Conservation (phyloP, 129 eudicot species). For the Apium graveolens region DNA sequence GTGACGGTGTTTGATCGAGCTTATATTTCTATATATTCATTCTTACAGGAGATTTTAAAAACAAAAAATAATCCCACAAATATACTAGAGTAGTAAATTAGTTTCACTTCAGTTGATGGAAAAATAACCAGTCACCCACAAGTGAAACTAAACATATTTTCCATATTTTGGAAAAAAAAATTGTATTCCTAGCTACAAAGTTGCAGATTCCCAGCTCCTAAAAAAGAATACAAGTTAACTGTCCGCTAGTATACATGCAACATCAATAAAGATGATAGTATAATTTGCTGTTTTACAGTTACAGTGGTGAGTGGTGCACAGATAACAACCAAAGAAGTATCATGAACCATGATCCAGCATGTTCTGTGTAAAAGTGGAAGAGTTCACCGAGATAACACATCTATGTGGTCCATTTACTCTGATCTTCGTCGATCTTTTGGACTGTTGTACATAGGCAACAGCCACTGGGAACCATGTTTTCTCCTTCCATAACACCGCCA, state of each 20-base stretch:
- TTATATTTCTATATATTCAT: too few species aligned
- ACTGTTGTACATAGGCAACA: conserved; percentile 66
- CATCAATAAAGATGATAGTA: conserved; percentile 1
- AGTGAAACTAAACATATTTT: too few species aligned
- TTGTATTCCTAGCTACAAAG: background rate
- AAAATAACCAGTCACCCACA: too few species aligned
- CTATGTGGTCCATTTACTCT: conserved; percentile 34
- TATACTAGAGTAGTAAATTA: too few species aligned
- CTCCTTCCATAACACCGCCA: conserved; percentile 88
- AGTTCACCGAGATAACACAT: background rate
- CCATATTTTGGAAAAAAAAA: background rate
- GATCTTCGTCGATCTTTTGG: conserved; percentile 62
- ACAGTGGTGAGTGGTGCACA: conserved; percentile 15
- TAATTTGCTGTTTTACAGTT: conserved; percentile 17
- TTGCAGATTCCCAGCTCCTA: conserved; percentile 9
- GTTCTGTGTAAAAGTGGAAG: conserved; percentile 25
- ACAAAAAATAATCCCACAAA: too few species aligned
- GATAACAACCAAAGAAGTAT: background rate
- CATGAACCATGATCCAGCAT: background rate
- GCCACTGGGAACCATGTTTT: conserved; percentile 56
- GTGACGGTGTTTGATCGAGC: too few species aligned
- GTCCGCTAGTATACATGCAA: background rate
- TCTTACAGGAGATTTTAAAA: too few species aligned
- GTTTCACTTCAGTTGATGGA: too few species aligned
- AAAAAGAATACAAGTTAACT: conserved; percentile 6